phyloP scores from a whole-genome alignment of 192 early-diverging fungal species.

The Backusella parvicylindrica region DNA sequence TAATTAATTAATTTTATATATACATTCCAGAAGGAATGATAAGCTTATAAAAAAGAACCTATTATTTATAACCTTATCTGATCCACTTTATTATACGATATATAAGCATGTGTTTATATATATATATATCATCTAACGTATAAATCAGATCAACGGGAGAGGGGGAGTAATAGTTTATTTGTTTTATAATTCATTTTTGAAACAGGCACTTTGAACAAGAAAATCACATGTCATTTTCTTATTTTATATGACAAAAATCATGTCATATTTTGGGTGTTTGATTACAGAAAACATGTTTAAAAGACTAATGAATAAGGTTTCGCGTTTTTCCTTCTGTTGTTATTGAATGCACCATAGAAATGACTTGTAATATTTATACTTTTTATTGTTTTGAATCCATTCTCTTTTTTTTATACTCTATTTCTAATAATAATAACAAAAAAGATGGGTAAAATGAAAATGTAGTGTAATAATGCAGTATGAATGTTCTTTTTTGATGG shows the following conservation, averaged over 20 bases:
- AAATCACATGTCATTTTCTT: background rate
- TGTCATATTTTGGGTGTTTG: background rate
- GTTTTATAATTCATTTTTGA: background rate
- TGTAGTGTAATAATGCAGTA: background rate
- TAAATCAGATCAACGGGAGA: background rate
- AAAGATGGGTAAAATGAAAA: background rate
- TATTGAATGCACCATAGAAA: no score
- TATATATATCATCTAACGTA: background rate
- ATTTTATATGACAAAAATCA: background rate
- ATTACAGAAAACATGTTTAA: background rate
- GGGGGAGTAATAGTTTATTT: background rate
- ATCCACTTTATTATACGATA: no score
- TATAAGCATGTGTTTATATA: no score
- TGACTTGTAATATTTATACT: no score
- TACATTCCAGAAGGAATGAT: background rate
- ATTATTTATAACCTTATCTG: background rate
- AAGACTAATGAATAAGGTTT: background rate
- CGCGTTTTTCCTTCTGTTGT: background rate
- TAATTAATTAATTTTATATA: no score
- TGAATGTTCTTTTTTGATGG: no score
- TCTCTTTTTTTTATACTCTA: background rate
- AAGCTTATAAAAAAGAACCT: background rate
- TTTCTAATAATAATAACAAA: background rate
- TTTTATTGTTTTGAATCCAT: background rate
- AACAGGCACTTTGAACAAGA: background rate